Evolutionary conservation across 805 yeast species (phyloP).

Genomic region (Kuraishia floccosa): DNA sequence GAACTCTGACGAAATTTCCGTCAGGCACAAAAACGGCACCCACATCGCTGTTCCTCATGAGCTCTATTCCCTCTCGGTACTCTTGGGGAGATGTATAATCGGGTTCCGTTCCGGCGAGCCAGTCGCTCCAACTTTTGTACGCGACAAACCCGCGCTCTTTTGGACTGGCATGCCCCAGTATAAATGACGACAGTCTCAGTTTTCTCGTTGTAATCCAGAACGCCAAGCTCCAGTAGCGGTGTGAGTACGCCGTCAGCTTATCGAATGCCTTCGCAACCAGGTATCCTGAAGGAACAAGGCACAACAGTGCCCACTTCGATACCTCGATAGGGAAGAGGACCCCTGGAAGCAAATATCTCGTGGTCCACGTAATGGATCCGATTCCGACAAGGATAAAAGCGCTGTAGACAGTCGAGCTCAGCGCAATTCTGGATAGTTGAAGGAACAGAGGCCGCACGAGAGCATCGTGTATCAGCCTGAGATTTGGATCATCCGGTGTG

Average conservation of each 20-base stretch:
- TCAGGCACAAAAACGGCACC: conserved; percentile 63
- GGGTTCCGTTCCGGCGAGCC: conserved; percentile 31
- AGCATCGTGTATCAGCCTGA: conserved; percentile 79
- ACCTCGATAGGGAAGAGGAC: conserved; percentile 13
- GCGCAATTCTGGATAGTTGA: conserved; percentile 61
- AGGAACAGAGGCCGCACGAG: conserved; percentile 61
- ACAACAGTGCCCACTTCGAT: conserved; percentile 1
- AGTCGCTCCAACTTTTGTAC: conserved; percentile 38
- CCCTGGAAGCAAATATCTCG: conserved; percentile 25
- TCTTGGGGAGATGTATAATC: conserved; percentile 45
- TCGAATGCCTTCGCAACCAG: conserved; percentile 16
- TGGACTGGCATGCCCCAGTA: conserved; percentile 49
- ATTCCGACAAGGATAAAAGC: conserved; percentile 65
- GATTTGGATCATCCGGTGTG: conserved; percentile 90
- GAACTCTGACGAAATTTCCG: conserved; percentile 80
- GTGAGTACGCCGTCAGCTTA: neutral
- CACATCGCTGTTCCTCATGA: too few species aligned
- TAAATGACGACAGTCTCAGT: conserved; percentile 73
- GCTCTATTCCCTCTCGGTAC: too few species aligned
- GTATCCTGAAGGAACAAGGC: conserved; percentile 4
- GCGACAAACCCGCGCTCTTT: conserved; percentile 61
- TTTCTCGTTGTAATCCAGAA: conserved; percentile 43
- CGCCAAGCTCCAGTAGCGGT: conserved; percentile 45
- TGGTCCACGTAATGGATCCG: conserved; percentile 46
- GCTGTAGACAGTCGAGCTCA: conserved; percentile 69